These are phyloP conservation scores for Rhizopus arrhizus DNA, from an alignment of 371 early-diverging fungal genomes.

Conservation along the genomic window DNA sequence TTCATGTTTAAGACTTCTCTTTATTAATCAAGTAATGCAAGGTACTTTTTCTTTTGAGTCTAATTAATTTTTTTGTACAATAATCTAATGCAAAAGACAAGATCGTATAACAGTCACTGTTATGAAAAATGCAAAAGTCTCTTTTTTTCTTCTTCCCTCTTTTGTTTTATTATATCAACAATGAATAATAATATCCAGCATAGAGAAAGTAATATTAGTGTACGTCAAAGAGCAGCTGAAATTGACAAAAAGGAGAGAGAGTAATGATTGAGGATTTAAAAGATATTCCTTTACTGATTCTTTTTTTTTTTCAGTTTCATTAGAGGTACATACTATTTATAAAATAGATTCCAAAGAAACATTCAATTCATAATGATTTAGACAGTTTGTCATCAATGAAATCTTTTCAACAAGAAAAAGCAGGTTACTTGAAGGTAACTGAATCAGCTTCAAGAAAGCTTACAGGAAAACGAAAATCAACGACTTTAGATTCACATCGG, in stretches of 20 bases:
- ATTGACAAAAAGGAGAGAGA: neutral
- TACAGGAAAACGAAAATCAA: neutral
- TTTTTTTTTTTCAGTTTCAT: neutral
- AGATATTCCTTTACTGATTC: neutral
- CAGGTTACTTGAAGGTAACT: neutral
- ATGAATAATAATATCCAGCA: no score
- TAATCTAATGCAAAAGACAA: no score
- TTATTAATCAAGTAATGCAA: no score
- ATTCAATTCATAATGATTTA: neutral
- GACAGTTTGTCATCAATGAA: neutral
- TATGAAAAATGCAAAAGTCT: no score
- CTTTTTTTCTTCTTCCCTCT: no score
- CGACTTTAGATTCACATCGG: neutral
- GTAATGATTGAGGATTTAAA: neutral
- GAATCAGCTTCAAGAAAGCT: conserved; percentile 1
- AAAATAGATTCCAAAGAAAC: neutral
- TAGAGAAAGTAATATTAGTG: neutral
- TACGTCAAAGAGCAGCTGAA: neutral
- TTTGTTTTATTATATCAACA: no score
- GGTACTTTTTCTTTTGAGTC: no score
- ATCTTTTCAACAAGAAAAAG: neutral
- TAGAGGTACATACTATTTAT: neutral
- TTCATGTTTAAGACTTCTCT: no score
- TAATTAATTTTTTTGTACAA: no score
- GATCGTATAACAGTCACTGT: no score